A percentile compares a stretch with the other conserved stretches of the same genome.
Conservation (phyloP, 495 filamentous ascomycete species). For the Parathielavia appendiculata region DNA sequence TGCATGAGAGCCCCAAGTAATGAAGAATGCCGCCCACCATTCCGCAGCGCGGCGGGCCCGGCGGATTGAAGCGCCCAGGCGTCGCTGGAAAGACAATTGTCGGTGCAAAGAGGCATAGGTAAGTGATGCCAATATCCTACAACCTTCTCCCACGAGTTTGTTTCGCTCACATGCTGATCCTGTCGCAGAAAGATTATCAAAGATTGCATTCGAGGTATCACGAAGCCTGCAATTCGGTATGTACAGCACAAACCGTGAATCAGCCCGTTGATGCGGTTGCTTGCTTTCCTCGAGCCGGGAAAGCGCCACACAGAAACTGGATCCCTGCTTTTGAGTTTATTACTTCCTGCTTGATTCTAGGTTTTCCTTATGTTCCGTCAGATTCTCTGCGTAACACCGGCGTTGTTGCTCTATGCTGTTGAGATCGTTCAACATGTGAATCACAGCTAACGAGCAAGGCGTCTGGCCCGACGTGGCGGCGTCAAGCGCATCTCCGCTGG, state of each 20-base stretch:
- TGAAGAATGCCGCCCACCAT: constrained; percentile 24
- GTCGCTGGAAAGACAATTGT: constrained; percentile 21
- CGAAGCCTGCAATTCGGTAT: constrained; percentile 64
- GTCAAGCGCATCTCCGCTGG: constrained; percentile 62
- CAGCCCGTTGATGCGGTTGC: background rate
- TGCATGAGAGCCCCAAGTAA: too few species aligned
- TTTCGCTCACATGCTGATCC: background rate
- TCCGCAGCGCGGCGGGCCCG: constrained; percentile 23
- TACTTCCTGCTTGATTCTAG: too few species aligned
- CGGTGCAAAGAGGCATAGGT: constrained; percentile 32
- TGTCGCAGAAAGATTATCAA: constrained; percentile 50
- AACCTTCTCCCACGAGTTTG: background rate
- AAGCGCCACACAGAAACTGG: too few species aligned
- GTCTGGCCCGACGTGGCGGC: constrained; percentile 73
- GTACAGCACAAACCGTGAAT: constrained; percentile 12
- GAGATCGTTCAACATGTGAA: background rate
- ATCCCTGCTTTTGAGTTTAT: too few species aligned
- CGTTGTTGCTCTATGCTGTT: background rate
- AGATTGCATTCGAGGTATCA: constrained; percentile 62
- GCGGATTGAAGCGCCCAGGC: constrained; percentile 5
- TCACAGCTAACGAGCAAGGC: constrained; percentile 50
- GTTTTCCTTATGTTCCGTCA: too few species aligned
- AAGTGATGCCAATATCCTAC: constrained; percentile 1
- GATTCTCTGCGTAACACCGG: too few species aligned
- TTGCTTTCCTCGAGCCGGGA: background rate